phyloP scores from a whole-genome alignment of 192 early-diverging fungal genomes.

The Coemansia sp. region DNA sequence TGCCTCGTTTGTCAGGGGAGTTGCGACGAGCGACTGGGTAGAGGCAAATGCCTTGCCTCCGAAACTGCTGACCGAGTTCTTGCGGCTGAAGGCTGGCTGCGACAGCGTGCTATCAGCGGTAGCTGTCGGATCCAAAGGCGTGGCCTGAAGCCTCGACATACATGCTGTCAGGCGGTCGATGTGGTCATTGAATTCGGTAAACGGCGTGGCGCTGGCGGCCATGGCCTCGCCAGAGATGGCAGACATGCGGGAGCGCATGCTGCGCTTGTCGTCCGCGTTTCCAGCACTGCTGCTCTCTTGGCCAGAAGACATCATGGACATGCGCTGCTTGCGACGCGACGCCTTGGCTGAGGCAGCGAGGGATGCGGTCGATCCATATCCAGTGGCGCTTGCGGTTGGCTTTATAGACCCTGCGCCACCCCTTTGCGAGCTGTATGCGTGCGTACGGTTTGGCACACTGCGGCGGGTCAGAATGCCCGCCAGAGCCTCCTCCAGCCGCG shows the following conservation, averaged over 20 bases:
- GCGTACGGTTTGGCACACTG: constrained; percentile 43
- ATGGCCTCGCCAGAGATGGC: constrained; percentile 31
- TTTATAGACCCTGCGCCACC: constrained; percentile 43
- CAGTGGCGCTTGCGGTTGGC: constrained; percentile 25
- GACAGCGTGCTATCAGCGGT: not conserved
- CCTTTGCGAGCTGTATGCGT: constrained; percentile 12
- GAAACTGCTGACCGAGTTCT: constrained; percentile 32
- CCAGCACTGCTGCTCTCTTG: constrained; percentile 19
- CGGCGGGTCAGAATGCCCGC: constrained; percentile 38
- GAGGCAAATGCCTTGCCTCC: constrained; percentile 21
- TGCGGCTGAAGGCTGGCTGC: constrained; percentile 19
- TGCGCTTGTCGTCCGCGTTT: constrained; percentile 44
- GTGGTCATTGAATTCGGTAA: constrained; percentile 41
- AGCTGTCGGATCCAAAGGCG: not conserved
- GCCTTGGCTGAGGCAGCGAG: constrained; percentile 21
- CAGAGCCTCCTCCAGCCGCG: constrained; percentile 41
- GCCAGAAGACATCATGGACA: constrained; percentile 33
- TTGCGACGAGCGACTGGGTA: constrained; percentile 20
- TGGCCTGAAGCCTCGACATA: constrained; percentile 42
- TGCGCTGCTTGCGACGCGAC: constrained; percentile 42
- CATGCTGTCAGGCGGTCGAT: constrained; percentile 49
- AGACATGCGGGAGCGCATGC: constrained; percentile 38
- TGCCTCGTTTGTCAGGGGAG: constrained; percentile 16
- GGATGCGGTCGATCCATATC: constrained; percentile 14
- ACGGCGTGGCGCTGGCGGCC: constrained; percentile 27